Conservation (phyloP, 495 filamentous ascomycete species). For the Hyaloscypha bicolor region DNA sequence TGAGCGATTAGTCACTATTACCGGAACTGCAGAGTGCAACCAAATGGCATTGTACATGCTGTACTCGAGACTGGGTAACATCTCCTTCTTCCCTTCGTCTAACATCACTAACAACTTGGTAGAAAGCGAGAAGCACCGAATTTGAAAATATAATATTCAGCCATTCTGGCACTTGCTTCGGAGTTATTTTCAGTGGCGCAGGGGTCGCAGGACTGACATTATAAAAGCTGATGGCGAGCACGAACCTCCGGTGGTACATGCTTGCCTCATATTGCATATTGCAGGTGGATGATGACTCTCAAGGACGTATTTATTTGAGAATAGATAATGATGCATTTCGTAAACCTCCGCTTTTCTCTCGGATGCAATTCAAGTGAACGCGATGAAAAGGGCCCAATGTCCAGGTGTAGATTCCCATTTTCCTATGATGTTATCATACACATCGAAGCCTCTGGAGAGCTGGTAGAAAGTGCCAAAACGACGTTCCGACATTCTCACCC, state of each 20-base stretch:
- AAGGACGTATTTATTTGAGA: not conserved
- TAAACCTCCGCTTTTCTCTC: not conserved
- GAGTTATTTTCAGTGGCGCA: not conserved
- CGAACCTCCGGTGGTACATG: not conserved
- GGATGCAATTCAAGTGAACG: not conserved
- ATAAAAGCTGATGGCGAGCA: slow-evolving; percentile 5
- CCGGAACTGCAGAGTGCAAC: slow-evolving; percentile 96
- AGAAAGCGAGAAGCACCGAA: slow-evolving; percentile 86
- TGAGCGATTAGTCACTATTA: slow-evolving; percentile 95
- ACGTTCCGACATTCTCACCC: too few relatives aligned
- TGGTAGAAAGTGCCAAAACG: too few relatives aligned
- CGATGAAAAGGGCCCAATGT: not conserved
- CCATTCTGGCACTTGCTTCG: not conserved
- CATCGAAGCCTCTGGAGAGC: too few relatives aligned
- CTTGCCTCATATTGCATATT: not conserved
- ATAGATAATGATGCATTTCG: not conserved
- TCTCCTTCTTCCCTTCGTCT: slow-evolving; percentile 12
- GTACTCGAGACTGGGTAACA: slow-evolving; percentile 91
- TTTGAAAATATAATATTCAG: slow-evolving; percentile 30
- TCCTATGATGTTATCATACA: too few relatives aligned
- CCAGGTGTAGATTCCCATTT: too few relatives aligned
- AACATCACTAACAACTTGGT: slow-evolving; percentile 34
- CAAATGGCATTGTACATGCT: slow-evolving; percentile 99
- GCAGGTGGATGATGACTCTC: not conserved
- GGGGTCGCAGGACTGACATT: not conserved